These are phyloP conservation scores for Erythrobasidium hasegawianum DNA, from an alignment of 1,284 basidiomycete genomes.

Conservation along the genomic window DNA sequence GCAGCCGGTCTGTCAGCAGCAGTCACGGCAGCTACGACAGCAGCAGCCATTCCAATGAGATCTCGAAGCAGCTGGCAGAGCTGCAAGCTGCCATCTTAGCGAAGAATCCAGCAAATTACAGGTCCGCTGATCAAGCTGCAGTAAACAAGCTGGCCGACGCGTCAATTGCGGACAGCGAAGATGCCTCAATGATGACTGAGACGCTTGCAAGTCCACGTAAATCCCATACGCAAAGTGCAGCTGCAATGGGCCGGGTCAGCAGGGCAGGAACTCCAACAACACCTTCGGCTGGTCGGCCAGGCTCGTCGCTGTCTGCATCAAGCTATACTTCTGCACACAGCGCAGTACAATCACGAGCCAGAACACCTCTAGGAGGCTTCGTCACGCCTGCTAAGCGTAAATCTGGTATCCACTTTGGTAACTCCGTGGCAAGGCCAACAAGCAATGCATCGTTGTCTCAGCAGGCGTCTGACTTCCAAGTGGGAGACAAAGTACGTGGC, in stretches of 20 bases:
- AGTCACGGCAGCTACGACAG: neutral
- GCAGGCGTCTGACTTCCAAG: neutral
- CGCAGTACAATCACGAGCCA: constrained; percentile 1
- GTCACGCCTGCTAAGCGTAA: constrained; percentile 22
- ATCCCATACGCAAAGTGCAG: neutral
- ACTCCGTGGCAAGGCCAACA: constrained; percentile 1
- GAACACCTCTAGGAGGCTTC: constrained; percentile 13
- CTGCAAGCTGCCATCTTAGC: constrained; percentile 30
- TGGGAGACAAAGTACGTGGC: constrained; percentile 19
- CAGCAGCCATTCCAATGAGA: constrained; percentile 10
- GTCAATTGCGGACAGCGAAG: too few species aligned
- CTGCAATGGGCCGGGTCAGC: neutral
- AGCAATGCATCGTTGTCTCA: constrained; percentile 23
- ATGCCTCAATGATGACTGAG: neutral
- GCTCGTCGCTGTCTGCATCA: constrained; percentile 26
- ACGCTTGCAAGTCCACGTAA: neutral
- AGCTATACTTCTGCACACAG: constrained; percentile 33
- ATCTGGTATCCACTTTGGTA: neutral
- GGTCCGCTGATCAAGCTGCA: too few species aligned
- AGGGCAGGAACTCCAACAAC: constrained; percentile 21
- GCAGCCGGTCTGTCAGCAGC: constrained; percentile 8
- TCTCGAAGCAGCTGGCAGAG: constrained; percentile 22
- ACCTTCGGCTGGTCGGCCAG: constrained; percentile 21
- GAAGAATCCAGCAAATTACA: constrained; percentile 27
- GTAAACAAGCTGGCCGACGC: too few species aligned